Base-by-base conservation (phyloP, 192 early-diverging fungal genomes). In the Phycomyces nitens region DNA sequence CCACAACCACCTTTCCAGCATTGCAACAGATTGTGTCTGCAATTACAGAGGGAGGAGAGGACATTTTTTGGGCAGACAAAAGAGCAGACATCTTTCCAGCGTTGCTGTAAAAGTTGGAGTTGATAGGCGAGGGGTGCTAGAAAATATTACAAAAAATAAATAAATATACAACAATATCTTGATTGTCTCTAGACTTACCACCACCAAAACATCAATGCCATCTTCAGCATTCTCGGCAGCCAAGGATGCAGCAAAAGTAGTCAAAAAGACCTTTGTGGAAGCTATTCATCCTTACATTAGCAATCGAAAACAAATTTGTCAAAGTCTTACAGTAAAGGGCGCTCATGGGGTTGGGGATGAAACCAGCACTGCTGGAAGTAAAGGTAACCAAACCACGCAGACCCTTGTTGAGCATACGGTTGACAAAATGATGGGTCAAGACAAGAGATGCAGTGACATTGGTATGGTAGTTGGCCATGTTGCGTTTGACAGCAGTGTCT, bases 21-120 rank as follows among this genome's bases (percentile, higher is more conserved):
- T 77, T 77, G 16, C 70, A 62, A 40, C 71, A 79, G 42, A 86
- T 67, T 8, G 83, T 77, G 15, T 84, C 82, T 12, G 80, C 82
- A 65, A 84, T 79, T n/a, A 82, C 71, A 55, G 63, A 63, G 1
- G 80, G 82, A 43, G 60, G 49, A 20, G 69, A 74, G 22, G 80
- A 73, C 7, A 75, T 47, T 54, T 77, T 74, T 54, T 80, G 70
- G 26, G 79, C 68, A 20, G 68, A 54, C 14, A 57, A 51, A 12
- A 83, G 56, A 20, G 71, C 60, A 42, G 76, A 79, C 77, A 75
- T 78, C 42, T 72, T 65, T 23, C 79, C 76, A 26, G 78, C 78
- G 34, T 83, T 83, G 40, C 73, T 54, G 61, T 83, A 85, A 55
- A 85, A 85, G 50, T 77, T 80, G 59, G 84, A 83, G 40, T 75